These are phyloP conservation scores for Pythium periplocum DNA, from an alignment of 352 stramenopile genomes.

Conservation along the genomic window DNA sequence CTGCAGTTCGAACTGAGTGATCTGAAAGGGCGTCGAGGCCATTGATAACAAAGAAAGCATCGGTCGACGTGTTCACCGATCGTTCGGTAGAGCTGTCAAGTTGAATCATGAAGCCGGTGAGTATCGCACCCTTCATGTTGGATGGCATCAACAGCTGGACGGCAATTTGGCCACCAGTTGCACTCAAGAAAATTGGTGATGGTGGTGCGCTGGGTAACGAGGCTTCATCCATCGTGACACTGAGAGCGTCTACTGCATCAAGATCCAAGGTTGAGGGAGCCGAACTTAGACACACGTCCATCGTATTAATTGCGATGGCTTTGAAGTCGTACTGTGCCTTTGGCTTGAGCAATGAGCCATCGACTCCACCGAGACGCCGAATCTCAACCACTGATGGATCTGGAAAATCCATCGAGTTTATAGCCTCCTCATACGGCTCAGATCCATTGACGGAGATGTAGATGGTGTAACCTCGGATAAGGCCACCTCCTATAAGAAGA, in stretches of 20 bases:
- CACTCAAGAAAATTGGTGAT: constrained; percentile 38
- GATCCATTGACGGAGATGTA: constrained; percentile 36
- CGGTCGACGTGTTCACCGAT: too few relatives aligned
- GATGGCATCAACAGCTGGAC: constrained; percentile 36
- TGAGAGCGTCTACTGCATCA: constrained; percentile 7
- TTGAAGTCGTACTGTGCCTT: constrained; percentile 46
- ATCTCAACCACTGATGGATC: constrained; percentile 29
- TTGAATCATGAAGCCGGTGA: constrained; percentile 28
- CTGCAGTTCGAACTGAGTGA: constrained; percentile 32
- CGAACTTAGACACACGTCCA: constrained; percentile 34
- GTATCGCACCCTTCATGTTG: constrained; percentile 46
- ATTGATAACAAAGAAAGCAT: constrained; percentile 4
- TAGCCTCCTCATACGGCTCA: constrained; percentile 27
- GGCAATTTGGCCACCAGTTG: constrained; percentile 39
- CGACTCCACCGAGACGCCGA: constrained; percentile 16
- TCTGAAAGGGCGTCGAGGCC: constrained; percentile 22
- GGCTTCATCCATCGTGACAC: constrained; percentile 20
- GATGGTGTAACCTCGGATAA: constrained; percentile 49
- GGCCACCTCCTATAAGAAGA: constrained; percentile 28
- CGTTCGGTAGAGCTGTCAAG: too few relatives aligned
- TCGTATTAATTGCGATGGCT: constrained; percentile 36
- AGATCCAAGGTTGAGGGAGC: constrained; percentile 9
- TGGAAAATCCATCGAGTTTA: constrained; percentile 17
- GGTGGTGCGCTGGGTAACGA: constrained; percentile 35
- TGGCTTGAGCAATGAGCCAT: constrained; percentile 22